phyloP scores from a whole-genome alignment of 1,284 basidiomycete genomes.

The Marasmius tenuissimus region DNA sequence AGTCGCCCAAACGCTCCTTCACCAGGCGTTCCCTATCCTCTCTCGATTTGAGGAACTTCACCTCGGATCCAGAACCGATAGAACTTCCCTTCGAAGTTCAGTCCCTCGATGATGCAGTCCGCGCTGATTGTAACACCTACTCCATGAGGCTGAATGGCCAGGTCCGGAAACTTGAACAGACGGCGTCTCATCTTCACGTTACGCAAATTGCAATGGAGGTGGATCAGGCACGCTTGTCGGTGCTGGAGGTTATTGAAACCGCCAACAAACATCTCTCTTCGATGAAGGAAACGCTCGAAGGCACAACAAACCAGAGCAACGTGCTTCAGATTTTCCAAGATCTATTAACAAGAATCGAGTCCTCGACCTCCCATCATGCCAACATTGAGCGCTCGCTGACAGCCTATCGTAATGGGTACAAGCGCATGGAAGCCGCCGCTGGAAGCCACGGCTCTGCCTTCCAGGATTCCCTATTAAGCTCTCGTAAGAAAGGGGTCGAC shows the following conservation, averaged over 20 bases:
- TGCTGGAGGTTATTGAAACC: constrained; percentile 36
- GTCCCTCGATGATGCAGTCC: constrained; percentile 66
- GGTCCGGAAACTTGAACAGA: constrained; percentile 48
- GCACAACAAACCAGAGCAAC: constrained; percentile 22
- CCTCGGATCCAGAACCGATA: constrained; percentile 30
- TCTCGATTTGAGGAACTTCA: constrained; percentile 30
- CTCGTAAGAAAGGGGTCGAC: constrained; percentile 47
- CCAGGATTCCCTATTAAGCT: constrained; percentile 43
- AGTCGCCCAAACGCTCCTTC: constrained; percentile 21
- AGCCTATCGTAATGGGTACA: constrained; percentile 49
- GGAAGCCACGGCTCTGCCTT: constrained; percentile 38
- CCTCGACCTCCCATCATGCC: constrained; percentile 33
- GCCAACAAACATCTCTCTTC: constrained; percentile 37
- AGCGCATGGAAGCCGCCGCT: constrained; percentile 47
- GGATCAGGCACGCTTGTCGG: constrained; percentile 42
- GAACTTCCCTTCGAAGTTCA: constrained; percentile 59
- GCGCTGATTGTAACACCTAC: constrained; percentile 69
- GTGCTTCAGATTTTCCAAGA: constrained; percentile 31
- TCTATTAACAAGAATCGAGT: constrained; percentile 38
- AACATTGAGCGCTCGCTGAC: constrained; percentile 49
- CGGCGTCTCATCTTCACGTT: constrained; percentile 47
- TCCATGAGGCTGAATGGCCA: constrained; percentile 61
- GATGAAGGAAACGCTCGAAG: constrained; percentile 32
- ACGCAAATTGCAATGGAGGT: constrained; percentile 52
- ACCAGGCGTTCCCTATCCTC: constrained; percentile 37